A percentile compares a stretch with the other conserved stretches of the same genome.
These are phyloP conservation scores for Agroathelia rolfsii DNA, from an alignment of 1,284 basidiomycete genomes.

Conservation along the genomic window DNA sequence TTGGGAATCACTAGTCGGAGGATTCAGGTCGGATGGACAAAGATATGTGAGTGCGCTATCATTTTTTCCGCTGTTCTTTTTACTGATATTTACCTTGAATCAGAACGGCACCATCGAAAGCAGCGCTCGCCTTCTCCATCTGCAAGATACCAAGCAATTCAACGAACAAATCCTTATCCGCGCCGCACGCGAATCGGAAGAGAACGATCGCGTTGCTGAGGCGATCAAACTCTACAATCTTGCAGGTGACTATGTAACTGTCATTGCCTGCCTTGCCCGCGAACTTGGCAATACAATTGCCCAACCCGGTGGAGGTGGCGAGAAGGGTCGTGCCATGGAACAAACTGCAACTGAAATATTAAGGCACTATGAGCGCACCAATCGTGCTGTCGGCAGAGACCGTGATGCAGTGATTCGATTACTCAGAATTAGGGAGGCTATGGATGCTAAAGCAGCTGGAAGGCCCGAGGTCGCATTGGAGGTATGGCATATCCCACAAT, in stretches of 20 bases:
- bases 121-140: conserved; percentile 67
- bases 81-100: conserved; percentile 2
- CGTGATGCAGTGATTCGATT: conserved; percentile 71
- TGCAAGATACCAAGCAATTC: conserved; percentile 65
- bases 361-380: conserved; percentile 78
- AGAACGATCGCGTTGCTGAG: conserved; percentile 76
- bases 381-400: conserved; percentile 67
- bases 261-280: conserved; percentile 81
- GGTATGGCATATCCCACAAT: conserved; percentile 34
- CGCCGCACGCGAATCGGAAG: conserved; percentile 69
- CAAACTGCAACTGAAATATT: conserved; percentile 77
- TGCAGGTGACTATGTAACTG: conserved; percentile 84
- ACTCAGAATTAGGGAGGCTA: conserved; percentile 75
- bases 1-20: conserved; percentile 87
- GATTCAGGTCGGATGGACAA: conserved; percentile 81
- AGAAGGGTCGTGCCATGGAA: conserved; percentile 64
- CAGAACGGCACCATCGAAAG: conserved; percentile 85
- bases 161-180: conserved; percentile 77
- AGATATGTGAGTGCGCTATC: conserved; percentile 56
- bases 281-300: conserved; percentile 82
- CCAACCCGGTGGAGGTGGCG: conserved; percentile 56
- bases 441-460: conserved; percentile 67
- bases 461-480: conserved; percentile 74
- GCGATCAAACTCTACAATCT: conserved; percentile 96
- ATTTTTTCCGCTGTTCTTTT: conserved; percentile 3